A percentile compares a stretch with the other conserved stretches of the same genome.
phyloP scores from a whole-genome alignment of 495 filamentous ascomycete genomes.

The Talaromyces ruber region DNA sequence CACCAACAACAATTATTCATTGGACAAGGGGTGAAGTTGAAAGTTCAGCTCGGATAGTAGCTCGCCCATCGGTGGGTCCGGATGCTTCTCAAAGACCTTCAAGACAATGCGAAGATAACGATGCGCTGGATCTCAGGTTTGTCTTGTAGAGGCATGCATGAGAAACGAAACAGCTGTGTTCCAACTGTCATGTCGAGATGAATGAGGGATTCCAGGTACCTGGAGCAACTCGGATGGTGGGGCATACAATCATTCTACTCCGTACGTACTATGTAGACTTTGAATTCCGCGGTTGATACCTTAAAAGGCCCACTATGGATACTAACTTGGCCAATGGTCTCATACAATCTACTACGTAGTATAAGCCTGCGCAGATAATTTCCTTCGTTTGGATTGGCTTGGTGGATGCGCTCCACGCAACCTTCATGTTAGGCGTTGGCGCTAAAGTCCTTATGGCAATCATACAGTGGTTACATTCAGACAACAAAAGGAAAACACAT shows the following conservation, averaged over 20 bases:
- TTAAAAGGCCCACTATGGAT: neutral
- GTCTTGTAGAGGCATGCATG: neutral
- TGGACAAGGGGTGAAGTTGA: neutral
- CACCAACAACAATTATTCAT: neutral
- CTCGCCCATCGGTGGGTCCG: neutral
- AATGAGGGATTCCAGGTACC: too few relatives aligned
- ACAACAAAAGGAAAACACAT: too few relatives aligned
- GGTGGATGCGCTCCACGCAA: too few relatives aligned
- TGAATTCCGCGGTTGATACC: neutral
- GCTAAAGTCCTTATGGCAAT: too few relatives aligned
- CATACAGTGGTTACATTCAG: too few relatives aligned
- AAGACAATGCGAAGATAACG: neutral
- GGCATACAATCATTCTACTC: neutral
- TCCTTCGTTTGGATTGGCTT: too few relatives aligned
- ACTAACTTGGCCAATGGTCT: neutral
- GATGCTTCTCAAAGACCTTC: neutral
- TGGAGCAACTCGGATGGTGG: too few relatives aligned
- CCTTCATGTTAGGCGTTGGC: too few relatives aligned
- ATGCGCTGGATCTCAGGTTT: neutral
- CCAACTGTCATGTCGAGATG: neutral
- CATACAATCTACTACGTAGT: neutral
- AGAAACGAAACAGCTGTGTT: neutral
- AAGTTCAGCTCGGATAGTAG: neutral
- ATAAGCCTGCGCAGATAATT: too few relatives aligned
- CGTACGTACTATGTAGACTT: too few relatives aligned